Percentiles rank a stretch among this genome's conserved stretches.
Conservation (phyloP, 2,329 filamentous ascomycete species). For the Chaetomium globosum region DNA sequence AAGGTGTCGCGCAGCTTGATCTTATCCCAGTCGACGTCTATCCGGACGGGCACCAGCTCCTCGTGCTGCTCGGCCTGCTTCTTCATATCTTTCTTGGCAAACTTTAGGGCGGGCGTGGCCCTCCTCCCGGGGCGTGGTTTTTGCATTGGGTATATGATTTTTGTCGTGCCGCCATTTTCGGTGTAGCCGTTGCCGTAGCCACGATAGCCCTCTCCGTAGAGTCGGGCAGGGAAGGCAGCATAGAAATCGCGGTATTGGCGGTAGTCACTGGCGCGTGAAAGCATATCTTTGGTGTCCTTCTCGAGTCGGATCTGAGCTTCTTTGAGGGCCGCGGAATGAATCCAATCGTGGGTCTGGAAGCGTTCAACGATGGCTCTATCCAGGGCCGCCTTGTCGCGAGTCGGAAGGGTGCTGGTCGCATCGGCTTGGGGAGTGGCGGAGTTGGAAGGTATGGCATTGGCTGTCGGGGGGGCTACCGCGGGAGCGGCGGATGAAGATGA, state of each 20-base stretch:
- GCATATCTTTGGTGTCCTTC: constrained; percentile 63
- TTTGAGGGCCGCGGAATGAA: constrained; percentile 57
- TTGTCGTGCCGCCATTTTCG: constrained; percentile 66
- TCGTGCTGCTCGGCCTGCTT: constrained; percentile 89
- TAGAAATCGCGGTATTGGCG: constrained; percentile 61
- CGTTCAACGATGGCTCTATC: constrained; percentile 57
- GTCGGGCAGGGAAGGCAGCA: constrained; percentile 57
- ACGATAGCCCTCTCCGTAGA: constrained; percentile 76
- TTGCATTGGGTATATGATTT: constrained; percentile 77
- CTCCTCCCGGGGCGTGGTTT: constrained; percentile 77
- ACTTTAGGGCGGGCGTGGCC: constrained; percentile 71
- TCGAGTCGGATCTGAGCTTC: constrained; percentile 57
- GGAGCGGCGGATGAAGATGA: constrained; percentile 19
- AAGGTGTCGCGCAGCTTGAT: constrained; percentile 95
- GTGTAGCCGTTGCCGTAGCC: constrained; percentile 89
- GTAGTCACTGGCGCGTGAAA: constrained; percentile 71
- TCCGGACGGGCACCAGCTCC: constrained; percentile 83
- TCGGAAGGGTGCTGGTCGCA: constrained; percentile 25
- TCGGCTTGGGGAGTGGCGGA: constrained; percentile 33
- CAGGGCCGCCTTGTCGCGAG: constrained; percentile 60
- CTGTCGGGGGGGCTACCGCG: constrained; percentile 18
- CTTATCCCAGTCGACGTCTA: constrained; percentile 96
- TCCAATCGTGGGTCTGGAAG: constrained; percentile 57
- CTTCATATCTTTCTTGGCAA: constrained; percentile 76
- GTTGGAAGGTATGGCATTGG: constrained; percentile 33